A percentile compares a stretch with the other conserved stretches of the same genome.
Evolutionary conservation across 2,329 filamentous ascomycete species (phyloP).

Genomic region (Nemania diffusa): DNA sequence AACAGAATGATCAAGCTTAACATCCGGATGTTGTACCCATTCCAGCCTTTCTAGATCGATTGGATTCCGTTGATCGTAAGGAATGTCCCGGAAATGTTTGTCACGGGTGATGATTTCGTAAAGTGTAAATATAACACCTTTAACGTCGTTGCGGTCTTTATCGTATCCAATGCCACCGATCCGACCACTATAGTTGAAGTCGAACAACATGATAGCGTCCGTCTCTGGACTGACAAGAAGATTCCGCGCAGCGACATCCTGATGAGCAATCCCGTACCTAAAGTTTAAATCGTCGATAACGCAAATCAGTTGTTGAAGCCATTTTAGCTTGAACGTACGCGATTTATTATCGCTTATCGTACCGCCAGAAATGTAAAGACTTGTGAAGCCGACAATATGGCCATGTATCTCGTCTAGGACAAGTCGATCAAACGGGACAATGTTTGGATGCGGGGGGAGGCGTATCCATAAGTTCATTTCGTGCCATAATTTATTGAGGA

Average conservation of each 20-base stretch:
- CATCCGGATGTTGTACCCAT: conserved; percentile 11
- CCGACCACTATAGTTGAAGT: conserved; percentile 11
- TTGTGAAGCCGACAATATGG: conserved; percentile 13
- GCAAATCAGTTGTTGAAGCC: conserved; percentile 7
- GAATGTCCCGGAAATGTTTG: background rate
- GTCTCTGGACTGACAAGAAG: background rate
- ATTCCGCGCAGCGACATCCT: conserved; percentile 15
- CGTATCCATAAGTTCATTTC: conserved; percentile 19
- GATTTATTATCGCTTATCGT: conserved; percentile 8
- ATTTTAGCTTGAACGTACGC: conserved; percentile 13
- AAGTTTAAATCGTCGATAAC: conserved; percentile 11
- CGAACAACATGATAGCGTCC: conserved; percentile 12
- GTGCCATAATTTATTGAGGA: background rate
- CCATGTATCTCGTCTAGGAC: conserved; percentile 10
- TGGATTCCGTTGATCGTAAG: background rate
- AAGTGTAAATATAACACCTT: conserved; percentile 10
- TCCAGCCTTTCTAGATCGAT: conserved; percentile 11
- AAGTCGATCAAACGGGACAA: conserved; percentile 17
- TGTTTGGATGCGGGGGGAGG: conserved; percentile 7
- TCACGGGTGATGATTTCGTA: conserved; percentile 18
- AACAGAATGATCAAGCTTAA: conserved; percentile 9
- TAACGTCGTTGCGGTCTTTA: conserved; percentile 7
- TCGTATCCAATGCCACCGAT: background rate
- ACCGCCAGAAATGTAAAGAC: conserved; percentile 3
- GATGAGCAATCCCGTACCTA: conserved; percentile 8